Evolutionary conservation across 768 basidiomycete species (phyloP).

Genomic region (Clavaria fumosa): DNA sequence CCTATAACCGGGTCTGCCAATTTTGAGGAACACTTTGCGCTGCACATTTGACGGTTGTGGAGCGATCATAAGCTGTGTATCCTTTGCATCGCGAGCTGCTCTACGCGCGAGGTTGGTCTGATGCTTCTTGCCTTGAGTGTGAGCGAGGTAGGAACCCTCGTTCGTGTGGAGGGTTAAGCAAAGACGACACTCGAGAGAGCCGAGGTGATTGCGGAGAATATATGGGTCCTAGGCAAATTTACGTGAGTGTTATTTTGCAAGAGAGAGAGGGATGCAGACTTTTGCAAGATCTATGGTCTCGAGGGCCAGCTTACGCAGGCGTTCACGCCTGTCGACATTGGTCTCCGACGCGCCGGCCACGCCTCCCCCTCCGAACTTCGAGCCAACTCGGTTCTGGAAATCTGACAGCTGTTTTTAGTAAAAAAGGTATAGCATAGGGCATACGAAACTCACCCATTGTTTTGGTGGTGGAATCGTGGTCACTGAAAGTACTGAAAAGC

Average conservation of each 20-base stretch:
- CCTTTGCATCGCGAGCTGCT: conserved; percentile 94
- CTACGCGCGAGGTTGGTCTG: conserved; percentile 96
- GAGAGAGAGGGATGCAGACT: conserved; percentile 26
- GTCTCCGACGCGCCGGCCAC: conserved; percentile 91
- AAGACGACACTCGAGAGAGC: conserved; percentile 94
- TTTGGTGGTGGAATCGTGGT: neutral
- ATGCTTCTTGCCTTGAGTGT: conserved; percentile 99
- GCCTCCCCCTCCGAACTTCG: conserved; percentile 92
- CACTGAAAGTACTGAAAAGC: neutral
- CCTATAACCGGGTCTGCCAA: conserved; percentile 87
- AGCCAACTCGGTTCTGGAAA: conserved; percentile 89
- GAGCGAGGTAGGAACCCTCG: conserved; percentile 96
- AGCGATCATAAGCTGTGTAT: conserved; percentile 79
- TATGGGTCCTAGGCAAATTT: conserved; percentile 68
- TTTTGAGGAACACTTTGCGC: conserved; percentile 93
- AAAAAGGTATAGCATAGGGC: conserved; percentile 7
- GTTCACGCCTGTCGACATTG: conserved; percentile 90
- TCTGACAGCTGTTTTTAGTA: conserved; percentile 24
- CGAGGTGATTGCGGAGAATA: conserved; percentile 95
- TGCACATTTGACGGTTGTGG: conserved; percentile 67
- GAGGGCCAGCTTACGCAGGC: conserved; percentile 84
- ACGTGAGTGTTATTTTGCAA: conserved; percentile 7
- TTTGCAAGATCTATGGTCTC: conserved; percentile 98
- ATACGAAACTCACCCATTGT: conserved; percentile 23
- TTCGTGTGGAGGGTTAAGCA: conserved; percentile 98